Base-by-base conservation (phyloP, 257 asterid species). In the Fraxinus cuspidata region DNA sequence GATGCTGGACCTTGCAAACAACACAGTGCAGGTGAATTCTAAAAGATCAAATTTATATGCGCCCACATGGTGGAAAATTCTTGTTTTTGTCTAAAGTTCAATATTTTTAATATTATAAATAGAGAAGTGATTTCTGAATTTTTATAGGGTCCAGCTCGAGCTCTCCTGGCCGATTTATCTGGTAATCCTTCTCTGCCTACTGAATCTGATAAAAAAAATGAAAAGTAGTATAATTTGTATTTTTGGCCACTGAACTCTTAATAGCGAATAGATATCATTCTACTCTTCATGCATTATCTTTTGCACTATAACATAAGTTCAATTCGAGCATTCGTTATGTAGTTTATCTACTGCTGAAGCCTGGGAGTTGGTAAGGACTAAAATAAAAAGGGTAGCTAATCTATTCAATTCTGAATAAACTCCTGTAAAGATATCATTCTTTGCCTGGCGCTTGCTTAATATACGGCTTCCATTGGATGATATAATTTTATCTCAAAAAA, bases 1-100 rank as follows among this genome's bases (percentile, higher is more conserved):
- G 98, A 85, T 96, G 99, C 90, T 96, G 80, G 99, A 96, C 89
- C 99, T 96, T 85, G 99, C 99, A 63, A 96, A 96, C 87, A 96
- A 96, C 87, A 96, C 99, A 35, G 99, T 96, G 80, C 99, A 93
- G 98, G 99, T 93, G 74, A 86, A 78, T 80, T 82, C 80, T 78
- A 47, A 64, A 47, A 70, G 23, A 34, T 70, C 47, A 25, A 74
- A 7, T 40, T 63, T 63, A 27, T 73, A 12, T 38, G 67, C 79
- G 0, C 23, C 38, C 28, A 74, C 31, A 51, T 58, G 35, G 53
- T 72, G 34, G 35, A 63, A 77, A 78, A 60, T 64, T 67, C 47
- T 47, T 75, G 5, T 35, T 7, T 8, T 21, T 38, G 23, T 29
- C 63, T 29, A 37, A 27, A 63, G 34, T 63, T 63, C 6, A 16